phyloP scores from a whole-genome alignment of 1,284 basidiomycete species.

The Taiwanofungus camphoratus region DNA sequence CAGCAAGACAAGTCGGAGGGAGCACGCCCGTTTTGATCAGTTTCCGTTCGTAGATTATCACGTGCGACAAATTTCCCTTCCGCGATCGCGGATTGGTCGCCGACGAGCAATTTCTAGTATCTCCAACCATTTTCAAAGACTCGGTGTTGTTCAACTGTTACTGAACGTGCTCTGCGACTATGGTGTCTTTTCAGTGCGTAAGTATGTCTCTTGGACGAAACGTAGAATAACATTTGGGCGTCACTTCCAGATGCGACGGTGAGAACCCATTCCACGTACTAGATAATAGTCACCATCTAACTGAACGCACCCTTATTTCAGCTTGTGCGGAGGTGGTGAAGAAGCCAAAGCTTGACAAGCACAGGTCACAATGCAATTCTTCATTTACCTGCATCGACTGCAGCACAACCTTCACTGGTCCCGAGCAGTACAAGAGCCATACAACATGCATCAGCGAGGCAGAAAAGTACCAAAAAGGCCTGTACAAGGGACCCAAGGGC shows the following conservation, averaged over 20 bases:
- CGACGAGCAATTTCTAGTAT: neutral
- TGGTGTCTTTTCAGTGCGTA: conserved; percentile 59
- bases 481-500: conserved; percentile 76
- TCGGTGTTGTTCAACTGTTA: neutral
- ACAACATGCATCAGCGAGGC: conserved; percentile 85
- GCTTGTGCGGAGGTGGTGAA: conserved; percentile 83
- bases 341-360: conserved; percentile 84
- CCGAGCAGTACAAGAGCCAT: conserved; percentile 76
- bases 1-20: too few relatives aligned
- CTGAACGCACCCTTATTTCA: conserved; percentile 23
- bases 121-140: neutral
- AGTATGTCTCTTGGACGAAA: too few relatives aligned
- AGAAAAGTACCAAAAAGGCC: conserved; percentile 84
- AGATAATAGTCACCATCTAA: neutral
- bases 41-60: conserved; percentile 3
- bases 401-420: conserved; percentile 70
- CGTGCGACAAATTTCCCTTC: conserved; percentile 18
- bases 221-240: too few relatives aligned
- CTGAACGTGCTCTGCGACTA: conserved; percentile 15
- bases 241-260: conserved; percentile 42
- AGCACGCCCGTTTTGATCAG: too few relatives aligned
- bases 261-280: conserved; percentile 8
- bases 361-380: conserved; percentile 51
- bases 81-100: conserved; percentile 10
- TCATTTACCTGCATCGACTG: conserved; percentile 89